Evolutionary conservation across 768 basidiomycete species (phyloP), one percentile per base, ranked within the genome.

Genomic region (Sarcodon sp.): DNA sequence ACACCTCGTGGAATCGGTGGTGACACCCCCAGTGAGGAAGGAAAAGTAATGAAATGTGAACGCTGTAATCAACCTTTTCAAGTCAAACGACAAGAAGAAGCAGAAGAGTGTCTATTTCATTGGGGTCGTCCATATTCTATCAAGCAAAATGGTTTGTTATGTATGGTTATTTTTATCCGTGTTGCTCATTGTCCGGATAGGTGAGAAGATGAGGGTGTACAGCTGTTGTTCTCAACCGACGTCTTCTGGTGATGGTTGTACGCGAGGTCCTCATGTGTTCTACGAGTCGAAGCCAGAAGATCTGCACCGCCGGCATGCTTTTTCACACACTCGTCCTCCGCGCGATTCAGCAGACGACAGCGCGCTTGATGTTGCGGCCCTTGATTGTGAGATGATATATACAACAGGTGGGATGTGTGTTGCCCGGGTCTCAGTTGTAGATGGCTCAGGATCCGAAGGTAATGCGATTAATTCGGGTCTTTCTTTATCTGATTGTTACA

Each of bases 301-400:
- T 11, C 70, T 94, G 6, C 91, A 94, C 61, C 60, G 72, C 5
- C 79, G 90, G 13, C 79, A 88, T 48, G 63, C 83, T 0, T 96
- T 92, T 64, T 77, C 89, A 34, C 41, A 63, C 57, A 65, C 71
- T 16, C 59, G 66, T 7, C 52, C 59, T 3, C 52, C 54, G 2
- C 47, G 48, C 13, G 36, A 50, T 43, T 45, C 21, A 38, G 38
- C 46, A 35, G 18, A 35, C 27, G 46, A 59, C 68, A 61, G 66
- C 2, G 68, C 74, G 1, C 65, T 89, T 41, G 87, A 92, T 49
- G 76, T 97, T 4, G 87, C 82, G 5, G 89, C 89, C 0, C 69
- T 98, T 45, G 96, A 99, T 61, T 98, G 96, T 59, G 96, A 99
- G 64, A 91, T 98, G 87, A 72, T 97, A 7, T 91, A 93, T 66